These are phyloP conservation scores for Aureococcus anophagefferens DNA, from an alignment of 108 stramenopile species.

Conservation along the genomic window DNA sequence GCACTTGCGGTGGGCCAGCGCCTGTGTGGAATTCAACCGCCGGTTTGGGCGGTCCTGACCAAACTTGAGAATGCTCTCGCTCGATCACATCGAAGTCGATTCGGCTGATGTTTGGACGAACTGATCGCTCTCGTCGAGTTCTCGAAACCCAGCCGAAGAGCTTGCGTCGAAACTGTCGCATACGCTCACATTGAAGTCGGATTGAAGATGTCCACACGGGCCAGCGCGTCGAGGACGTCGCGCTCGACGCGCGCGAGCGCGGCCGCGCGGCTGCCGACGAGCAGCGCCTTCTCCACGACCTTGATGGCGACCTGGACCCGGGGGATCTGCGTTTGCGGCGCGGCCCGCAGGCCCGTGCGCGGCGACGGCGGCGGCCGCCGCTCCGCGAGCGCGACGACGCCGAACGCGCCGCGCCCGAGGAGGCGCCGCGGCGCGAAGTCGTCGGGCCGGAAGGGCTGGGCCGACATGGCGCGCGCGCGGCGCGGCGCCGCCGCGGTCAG, in stretches of 20 bases:
- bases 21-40: too few relatives aligned
- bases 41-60: too few relatives aligned
- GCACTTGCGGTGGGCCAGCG: constrained; percentile 11
- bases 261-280: neutral
- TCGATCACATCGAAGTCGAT: too few relatives aligned
- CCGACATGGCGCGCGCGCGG: neutral
- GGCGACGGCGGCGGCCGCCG: constrained; percentile 16
- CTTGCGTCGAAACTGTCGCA: too few relatives aligned
- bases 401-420: constrained; percentile 42
- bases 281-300: constrained; percentile 22
- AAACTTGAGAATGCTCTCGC: too few relatives aligned
- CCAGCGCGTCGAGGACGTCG: constrained; percentile 37
- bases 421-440: neutral
- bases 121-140: too few relatives aligned
- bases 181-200: too few relatives aligned
- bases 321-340: too few relatives aligned
- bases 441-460: neutral
- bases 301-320: constrained; percentile 34
- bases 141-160: too few relatives aligned
- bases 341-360: neutral
- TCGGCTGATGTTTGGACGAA: too few relatives aligned
- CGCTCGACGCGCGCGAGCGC: constrained; percentile 32
- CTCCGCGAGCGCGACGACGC: constrained; percentile 40
- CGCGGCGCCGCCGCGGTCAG: too few relatives aligned
- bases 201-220: too few relatives aligned